Base-by-base conservation (phyloP, 805 yeast genomes). In the Barnettozyma sucrosica region DNA sequence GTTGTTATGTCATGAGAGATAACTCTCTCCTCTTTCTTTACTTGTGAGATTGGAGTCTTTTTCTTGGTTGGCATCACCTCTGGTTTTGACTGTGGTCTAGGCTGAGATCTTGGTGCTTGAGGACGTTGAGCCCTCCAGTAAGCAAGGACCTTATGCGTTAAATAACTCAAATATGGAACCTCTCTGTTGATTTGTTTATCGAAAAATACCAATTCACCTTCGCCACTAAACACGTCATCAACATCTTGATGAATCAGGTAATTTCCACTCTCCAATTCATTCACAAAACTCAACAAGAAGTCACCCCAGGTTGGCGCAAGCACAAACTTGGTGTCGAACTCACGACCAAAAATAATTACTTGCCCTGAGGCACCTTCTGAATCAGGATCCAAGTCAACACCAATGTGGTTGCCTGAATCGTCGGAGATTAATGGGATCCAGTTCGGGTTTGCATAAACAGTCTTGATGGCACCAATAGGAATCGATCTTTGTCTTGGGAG, bases 391-490 rank as follows among this genome's bases (percentile, higher is more conserved):
- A 92, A 74, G 67, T 92, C 99, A 14, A 93, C 71, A 45, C 89
- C 99, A 53, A 92, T 82, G 65, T 89, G 90, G 68, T 92, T 92
- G 41, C 99, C 99, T 20, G 81, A 83, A 46, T 79, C 81, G 64
- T 92, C 99, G 43, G 92, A 88, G 34, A 87, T 80, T 45, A 92
- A 66, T 3, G 99, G 98, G 50, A 92, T 81, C 99, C 99, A 92
- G 58, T 77, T 79, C 4, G 88, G 81, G 64, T 88, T 88, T n/a
- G 96, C 92, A 66, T 89, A 93, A 7, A 81, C 80, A 8, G 77
- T 75, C 62, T 86, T 85, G 40, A 89, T 71, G 11, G 81, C 69
- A 6, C 81, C 83, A 18, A 85, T 85, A 8, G 99, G 99, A 14
- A 88, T 72, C 0, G 93, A 82, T 49, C 74, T 74, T 66, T 84